Base-by-base conservation (phyloP, 495 filamentous ascomycete species). In the Chaetomium cochliodes region DNA sequence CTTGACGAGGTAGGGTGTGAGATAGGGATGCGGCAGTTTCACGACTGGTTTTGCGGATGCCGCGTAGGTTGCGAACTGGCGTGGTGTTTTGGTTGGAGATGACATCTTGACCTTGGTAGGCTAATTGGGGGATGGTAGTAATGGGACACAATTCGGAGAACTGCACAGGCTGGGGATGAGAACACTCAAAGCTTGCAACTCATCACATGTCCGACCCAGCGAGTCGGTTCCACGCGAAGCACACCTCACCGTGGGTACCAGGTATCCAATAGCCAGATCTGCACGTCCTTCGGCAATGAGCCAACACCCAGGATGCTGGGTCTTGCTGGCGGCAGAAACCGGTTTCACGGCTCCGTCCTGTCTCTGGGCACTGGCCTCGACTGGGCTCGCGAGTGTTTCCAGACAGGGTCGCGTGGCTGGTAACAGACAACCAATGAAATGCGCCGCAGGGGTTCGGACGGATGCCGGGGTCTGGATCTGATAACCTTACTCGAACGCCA, bases 1-100 rank as follows among this genome's bases (percentile, higher is more conserved):
- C 50, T 64, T 65, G 63, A 81, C 65, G 50, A 66, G 20, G 60
- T 81, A 82, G n/a, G 77, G 64, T 11, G 79, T 79, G 42, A 73
- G 75, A 63, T 79, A 81, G 0, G 79, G 79, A 56, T 82, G 78
- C 18, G 79, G 79, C 49, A 82, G 79, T 70, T 75, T 78, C 58
- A 81, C 69, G 16, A 80, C 63, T 20, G 73, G 70, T 47, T 78
- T 74, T n/a, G 73, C 74, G 11, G 73, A 65, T 28, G 77, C 63
- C 12, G 66, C 69, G 39, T 67, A 71, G 54, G 64, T 61, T 51
- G 67, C 72, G 23, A 74, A 63, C 3, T 64, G 65, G 39, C 63
- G 63, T 30, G 62, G 60, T 66, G 60, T 28, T 23, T 54, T 60
- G 28, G 53, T 42, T 63, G 50, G 55, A 30, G 50, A 53, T 18